Percentiles rank a stretch among this genome's conserved stretches.
phyloP scores from a whole-genome alignment of 805 yeast species.

The Lachancea mirantina region DNA sequence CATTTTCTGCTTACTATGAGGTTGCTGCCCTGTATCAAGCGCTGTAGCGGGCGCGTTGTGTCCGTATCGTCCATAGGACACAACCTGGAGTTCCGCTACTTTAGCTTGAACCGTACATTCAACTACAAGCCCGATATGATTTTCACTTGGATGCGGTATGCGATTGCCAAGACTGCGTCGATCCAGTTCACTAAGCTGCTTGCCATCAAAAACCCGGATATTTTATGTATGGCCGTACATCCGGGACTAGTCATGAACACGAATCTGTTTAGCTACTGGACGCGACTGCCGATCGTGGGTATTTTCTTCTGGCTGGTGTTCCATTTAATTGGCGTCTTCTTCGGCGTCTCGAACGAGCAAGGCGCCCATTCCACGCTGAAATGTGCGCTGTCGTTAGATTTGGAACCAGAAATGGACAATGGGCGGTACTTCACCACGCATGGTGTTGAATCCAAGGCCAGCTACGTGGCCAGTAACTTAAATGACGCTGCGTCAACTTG shows the following conservation, averaged over 20 bases:
- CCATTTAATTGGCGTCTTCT: slow-evolving; percentile 57
- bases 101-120: slow-evolving; percentile 40
- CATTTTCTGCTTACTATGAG: slow-evolving; percentile 64
- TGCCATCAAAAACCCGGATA: slow-evolving; percentile 57
- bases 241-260: slow-evolving; percentile 88
- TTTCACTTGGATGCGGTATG: slow-evolving; percentile 74
- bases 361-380: slow-evolving; percentile 60
- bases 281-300: slow-evolving; percentile 72
- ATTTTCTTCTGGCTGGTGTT: slow-evolving; percentile 63
- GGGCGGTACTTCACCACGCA: slow-evolving; percentile 63
- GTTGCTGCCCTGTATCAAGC: slow-evolving; percentile 47
- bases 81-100: slow-evolving; percentile 41
- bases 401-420: slow-evolving; percentile 47
- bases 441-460: slow-evolving; percentile 51
- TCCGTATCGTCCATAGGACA: slow-evolving; percentile 64
- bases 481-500: slow-evolving; percentile 63
- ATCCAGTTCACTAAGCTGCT: slow-evolving; percentile 65
- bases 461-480: slow-evolving; percentile 49
- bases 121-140: slow-evolving; percentile 56
- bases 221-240: slow-evolving; percentile 60
- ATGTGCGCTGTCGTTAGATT: slow-evolving; percentile 49
- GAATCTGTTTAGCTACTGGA: slow-evolving; percentile 67
- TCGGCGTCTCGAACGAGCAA: slow-evolving; percentile 67
- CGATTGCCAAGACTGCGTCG: slow-evolving; percentile 68
- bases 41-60: slow-evolving; percentile 41